Conservation (phyloP, 2,329 filamentous ascomycete genomes). For the Beauveria bassiana region DNA sequence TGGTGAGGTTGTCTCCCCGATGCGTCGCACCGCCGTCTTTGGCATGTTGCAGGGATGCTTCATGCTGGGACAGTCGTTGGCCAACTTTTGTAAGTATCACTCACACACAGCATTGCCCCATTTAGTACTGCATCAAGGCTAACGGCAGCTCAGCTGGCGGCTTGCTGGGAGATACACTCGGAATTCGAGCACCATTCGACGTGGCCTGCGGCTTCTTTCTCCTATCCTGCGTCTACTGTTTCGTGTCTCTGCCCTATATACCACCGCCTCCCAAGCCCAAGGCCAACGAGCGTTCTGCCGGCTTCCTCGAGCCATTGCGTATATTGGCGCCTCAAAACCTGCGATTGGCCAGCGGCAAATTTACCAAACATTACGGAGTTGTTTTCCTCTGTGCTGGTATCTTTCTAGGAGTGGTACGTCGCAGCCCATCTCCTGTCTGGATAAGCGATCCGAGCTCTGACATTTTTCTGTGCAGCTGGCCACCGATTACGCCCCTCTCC, state of each 20-base stretch:
- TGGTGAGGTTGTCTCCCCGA: slow-evolving; percentile 53
- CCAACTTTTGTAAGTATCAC: slow-evolving; percentile 43
- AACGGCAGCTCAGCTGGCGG: slow-evolving; percentile 43
- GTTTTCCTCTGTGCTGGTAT: slow-evolving; percentile 57
- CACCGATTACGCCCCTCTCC: slow-evolving; percentile 57
- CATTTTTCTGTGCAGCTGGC: slow-evolving; percentile 37
- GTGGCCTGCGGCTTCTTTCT: slow-evolving; percentile 52
- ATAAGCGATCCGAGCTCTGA: background rate
- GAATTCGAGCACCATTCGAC: slow-evolving; percentile 57
- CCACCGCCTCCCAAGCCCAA: slow-evolving; percentile 25
- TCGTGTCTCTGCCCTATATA: slow-evolving; percentile 41
- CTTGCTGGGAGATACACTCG: slow-evolving; percentile 53
- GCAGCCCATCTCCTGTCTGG: background rate
- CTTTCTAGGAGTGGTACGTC: slow-evolving; percentile 54
- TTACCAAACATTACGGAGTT: slow-evolving; percentile 51
- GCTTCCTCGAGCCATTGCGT: slow-evolving; percentile 55
- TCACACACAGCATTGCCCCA: background rate
- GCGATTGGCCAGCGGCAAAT: slow-evolving; percentile 39
- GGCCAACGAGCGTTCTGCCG: slow-evolving; percentile 24
- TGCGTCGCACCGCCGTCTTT: slow-evolving; percentile 54
- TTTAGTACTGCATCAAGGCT: background rate
- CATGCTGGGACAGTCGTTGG: slow-evolving; percentile 58
- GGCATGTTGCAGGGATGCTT: slow-evolving; percentile 58
- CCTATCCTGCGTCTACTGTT: slow-evolving; percentile 33
- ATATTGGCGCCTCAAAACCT: slow-evolving; percentile 53